Evolutionary conservation across 1,139 yeast species (phyloP), one percentile per base, ranked within the genome.

Genomic region (Sugiyamaella japonica): DNA sequence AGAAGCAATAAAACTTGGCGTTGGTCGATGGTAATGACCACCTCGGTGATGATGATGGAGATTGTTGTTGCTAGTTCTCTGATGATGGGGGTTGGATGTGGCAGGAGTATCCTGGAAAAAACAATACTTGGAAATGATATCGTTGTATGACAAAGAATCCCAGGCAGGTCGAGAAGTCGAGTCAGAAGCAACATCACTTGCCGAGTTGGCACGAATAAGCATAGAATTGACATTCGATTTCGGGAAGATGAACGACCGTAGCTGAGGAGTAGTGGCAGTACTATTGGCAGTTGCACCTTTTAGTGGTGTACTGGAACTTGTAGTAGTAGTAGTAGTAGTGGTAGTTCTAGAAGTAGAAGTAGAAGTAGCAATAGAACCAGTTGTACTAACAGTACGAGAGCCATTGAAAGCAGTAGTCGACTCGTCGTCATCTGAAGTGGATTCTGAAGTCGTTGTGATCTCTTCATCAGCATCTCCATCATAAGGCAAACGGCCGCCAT

Each of bases 101-200:
- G 50, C 25, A 10, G 57, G 54, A 12, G 55, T 28, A 45, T 61
- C 64, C 51, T 73, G 67, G 65, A 76, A 86, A 65, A 88, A 88
- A 67, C 96, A 88, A 69, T 85, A 88, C 55, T 83, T 82, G 58
- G 86, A 85, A 59, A 88, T 73, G 43, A 88, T 72, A 60, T 84
- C 86, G 65, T 83, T 82, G 67, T 88, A 88, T 0, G 85, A 76
- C 58, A 80, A 76, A 6, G 89, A 80, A 64, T 83, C 81, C 65
- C 84, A 71, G 2, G 73, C 67, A 39, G 66, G 67, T 28, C 61
- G 54, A 40, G 54, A 50, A 13, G 53, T 43, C 8, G 56, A 10
- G 17, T 28, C 55, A 10, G 50, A 44, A 20, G 41, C 50, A 36
- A 15, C 41, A 16, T 34, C 52, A 31, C 40, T 32, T 16, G 49